Evolutionary conservation across 495 filamentous ascomycete genomes (phyloP), one percentile per base, ranked within the genome.

Genomic region (Neurospora sp.): DNA sequence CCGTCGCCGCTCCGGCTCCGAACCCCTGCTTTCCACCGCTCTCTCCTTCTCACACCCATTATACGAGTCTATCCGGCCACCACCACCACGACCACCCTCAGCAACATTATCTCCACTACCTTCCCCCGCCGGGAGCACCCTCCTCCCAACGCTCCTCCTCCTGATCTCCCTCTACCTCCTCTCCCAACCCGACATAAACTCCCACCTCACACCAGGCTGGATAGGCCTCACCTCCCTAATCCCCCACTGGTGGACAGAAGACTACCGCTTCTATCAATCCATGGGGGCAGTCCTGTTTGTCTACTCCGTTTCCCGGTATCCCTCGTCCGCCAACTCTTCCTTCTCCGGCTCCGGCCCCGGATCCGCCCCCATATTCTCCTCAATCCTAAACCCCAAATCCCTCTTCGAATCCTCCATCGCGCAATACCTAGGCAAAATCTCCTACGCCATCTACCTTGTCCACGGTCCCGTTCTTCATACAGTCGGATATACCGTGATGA

Each of bases 381-480:
- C 5, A 1, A 1, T 8, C 27, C 14, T 61, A 0, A 61, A 61
- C 27, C 53, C 53, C 2, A 61, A 35, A 8, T 17, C 27, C 12
- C 68, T 82, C 38, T 84, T 84, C 70, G 80, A 80, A 42, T 72
- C 74, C 20, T 27, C 71, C 5, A 20, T 72, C 6, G 78, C 81
- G 14, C 83, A 86, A 74, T 87, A 88, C 75, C 76, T 87, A 9
- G 86, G 85, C 61, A 80, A 78, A 70, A 86, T 87, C 65, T 84
- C 82, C 70, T 88, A 85, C 73, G 81, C 84, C 40, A 73, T 88
- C 10, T 88, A 88, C 72, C 79, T 88, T 22, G 80, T 87, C 77
- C 86, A 88, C 75, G 86, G 86, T 1, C 86, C 86, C 16, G 80
- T 86, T 0, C 72, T 81, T 70, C 84, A 87, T 70, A 82, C 81